Base-by-base conservation (phyloP, 371 early-diverging fungal genomes). In the Ordospora colligata region DNA sequence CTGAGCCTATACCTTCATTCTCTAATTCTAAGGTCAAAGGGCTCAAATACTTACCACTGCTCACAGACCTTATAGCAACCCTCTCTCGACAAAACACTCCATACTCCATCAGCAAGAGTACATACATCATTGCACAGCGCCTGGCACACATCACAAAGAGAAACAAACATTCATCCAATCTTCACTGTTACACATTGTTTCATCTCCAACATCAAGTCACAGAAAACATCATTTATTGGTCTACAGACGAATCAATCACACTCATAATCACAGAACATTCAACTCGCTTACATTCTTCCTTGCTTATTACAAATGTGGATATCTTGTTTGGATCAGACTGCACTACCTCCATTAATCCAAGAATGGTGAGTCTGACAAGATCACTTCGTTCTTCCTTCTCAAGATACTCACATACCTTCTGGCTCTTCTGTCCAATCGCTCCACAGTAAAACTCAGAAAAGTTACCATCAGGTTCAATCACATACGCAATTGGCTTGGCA, bases 381-480 rank as follows among this genome's bases (percentile, higher is more conserved):
- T 58, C 67, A 14, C 67, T 69, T 11, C 47, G 42, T 37, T 66
- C 53, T 27, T 65, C 21, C 64, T 65, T 68, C 32, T 69, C 70
- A 3, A 77, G 14, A 52, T 65, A 53, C 1, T 76, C 74, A 19
- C 54, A 75, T 4, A 67, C 63, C 25, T 51, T 67, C 11, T 67
- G 69, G 71, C 68, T 54, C 43, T 80, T 84, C 40, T 73, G 74
- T 10, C 83, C 82, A n/a, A 86, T 76, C 52, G 80, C 78, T 17
- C 81, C 83, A 80, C 87, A 89, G 87, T 91, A 92, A 93, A 97
- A 97, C 77, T 93, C 93, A 66, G 94, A 90, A 85, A 92, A 96
- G 78, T 95, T 96, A 66, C 99, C 99, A 53, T 96, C 93, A 12
- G 99, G 97, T 77, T 97, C 98, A 19, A 98, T 94, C 86, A 95